Evolutionary conservation across 2,329 filamentous ascomycete genomes (phyloP), one percentile per base, ranked within the genome.

Genomic region (Epichloe bromicola): DNA sequence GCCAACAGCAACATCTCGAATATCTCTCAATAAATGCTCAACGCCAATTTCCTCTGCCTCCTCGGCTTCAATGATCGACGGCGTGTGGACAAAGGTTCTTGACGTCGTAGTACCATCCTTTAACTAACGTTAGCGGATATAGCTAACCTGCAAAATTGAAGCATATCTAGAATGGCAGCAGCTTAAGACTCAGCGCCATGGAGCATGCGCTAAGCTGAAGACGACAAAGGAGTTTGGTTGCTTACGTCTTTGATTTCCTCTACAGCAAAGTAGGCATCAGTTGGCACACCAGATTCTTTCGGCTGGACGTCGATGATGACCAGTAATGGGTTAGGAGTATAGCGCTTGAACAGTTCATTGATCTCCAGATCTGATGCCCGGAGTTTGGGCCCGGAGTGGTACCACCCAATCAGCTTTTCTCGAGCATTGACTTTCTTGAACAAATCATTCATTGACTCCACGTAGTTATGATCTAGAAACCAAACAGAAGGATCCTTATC

Each of bases 381-480:
- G 63, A 98, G 78, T 77, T 97, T 98, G 39, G 93, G 93, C 41
- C 93, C 93, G 19, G 93, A 95, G 72, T 98, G 93, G 71, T 98
- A 98, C 93, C 93, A 98, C 65, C 93, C 93, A 78, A 98, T 94
- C 68, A 98, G 79, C 82, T 97, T 97, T 75, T 98, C 93, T 57
- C 88, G 79, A 55, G 93, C 93, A 74, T 98, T 98, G 77, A 98
- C 90, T 74, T 97, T 97, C 78, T 98, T 98, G 80, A 98, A 98
- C 93, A 98, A 98, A 70, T 97, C 93, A 73, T 93, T 95, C 93
- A 98, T 98, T 61, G 85, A 88, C 72, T 98, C 93, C 69, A 98
- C 87, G 65, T 96, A 98, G 79, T 97, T 97, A 78, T 98, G 93
- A 69, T 98, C 93, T 58, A 98, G 74, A 68, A 97, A 98, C 93